Evolutionary conservation across 176 grass and related monocot species (phyloP).

Genomic region (Oryza coarctata): DNA sequence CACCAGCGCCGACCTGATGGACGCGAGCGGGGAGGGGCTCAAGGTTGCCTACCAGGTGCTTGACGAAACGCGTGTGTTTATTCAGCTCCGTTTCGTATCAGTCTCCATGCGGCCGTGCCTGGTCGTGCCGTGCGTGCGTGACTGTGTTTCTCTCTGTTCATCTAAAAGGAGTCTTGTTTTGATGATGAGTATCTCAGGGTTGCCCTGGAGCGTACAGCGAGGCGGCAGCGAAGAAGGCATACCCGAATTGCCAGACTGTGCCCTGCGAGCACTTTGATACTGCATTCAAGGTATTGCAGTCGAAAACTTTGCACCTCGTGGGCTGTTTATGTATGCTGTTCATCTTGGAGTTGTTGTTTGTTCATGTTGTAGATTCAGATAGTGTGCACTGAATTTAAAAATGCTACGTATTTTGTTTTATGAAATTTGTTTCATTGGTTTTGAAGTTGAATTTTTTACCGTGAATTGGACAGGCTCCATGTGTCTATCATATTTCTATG

Average conservation of each 20-base stretch:
- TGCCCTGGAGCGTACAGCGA: slow-evolving; percentile 80
- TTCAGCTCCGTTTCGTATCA: background rate
- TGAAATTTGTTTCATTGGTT: background rate
- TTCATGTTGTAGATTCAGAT: background rate
- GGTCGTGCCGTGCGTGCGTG: background rate
- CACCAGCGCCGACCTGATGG: slow-evolving; percentile 43
- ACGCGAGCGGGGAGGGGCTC: slow-evolving; percentile 34
- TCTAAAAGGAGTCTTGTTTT: background rate
- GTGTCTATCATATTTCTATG: too few relatives aligned
- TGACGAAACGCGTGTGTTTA: slow-evolving; percentile 4
- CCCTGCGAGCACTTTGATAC: slow-evolving; percentile 90
- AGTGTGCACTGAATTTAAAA: background rate
- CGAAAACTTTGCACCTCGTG: background rate
- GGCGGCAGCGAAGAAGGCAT: slow-evolving; percentile 77
- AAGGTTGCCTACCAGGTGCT: slow-evolving; percentile 80
- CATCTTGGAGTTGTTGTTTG: background rate
- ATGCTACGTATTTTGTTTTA: background rate
- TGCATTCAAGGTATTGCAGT: slow-evolving; percentile 59
- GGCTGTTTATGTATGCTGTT: background rate
- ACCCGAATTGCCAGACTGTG: slow-evolving; percentile 77
- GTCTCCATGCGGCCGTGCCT: background rate
- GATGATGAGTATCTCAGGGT: slow-evolving; percentile 46
- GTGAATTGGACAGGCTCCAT: background rate
- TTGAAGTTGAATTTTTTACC: background rate
- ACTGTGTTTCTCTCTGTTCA: background rate